These are phyloP conservation scores for Filosporella fistucella DNA, from an alignment of 495 filamentous ascomycete species.

Conservation along the genomic window DNA sequence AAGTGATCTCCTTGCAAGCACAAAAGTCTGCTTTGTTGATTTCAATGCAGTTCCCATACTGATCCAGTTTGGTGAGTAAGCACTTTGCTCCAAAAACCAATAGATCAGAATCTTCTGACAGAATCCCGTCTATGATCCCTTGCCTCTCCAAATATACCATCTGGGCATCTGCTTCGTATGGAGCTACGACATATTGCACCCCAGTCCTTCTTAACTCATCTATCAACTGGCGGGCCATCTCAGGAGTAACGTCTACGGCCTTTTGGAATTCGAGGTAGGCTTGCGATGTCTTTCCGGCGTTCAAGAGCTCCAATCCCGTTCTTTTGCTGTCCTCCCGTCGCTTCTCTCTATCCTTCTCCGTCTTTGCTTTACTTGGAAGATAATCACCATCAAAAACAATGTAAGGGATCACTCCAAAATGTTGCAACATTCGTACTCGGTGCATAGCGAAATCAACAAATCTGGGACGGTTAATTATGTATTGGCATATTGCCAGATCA, in stretches of 20 bases:
- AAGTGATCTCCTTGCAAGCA: conserved; percentile 77
- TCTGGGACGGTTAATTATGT: too few species aligned
- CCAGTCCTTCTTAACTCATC: conserved; percentile 78
- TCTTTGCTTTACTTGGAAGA: conserved; percentile 91
- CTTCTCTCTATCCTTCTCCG: conserved; percentile 66
- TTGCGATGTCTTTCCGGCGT: conserved; percentile 71
- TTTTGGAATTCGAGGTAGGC: conserved; percentile 90
- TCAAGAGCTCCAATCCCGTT: conserved; percentile 71
- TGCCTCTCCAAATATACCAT: conserved; percentile 87
- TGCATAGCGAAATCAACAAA: conserved; percentile 90
- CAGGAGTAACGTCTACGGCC: conserved; percentile 90
- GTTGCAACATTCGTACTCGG: conserved; percentile 85
- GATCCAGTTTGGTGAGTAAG: conserved; percentile 89
- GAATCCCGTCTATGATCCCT: conserved; percentile 76
- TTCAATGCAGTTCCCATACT: conserved; percentile 89
- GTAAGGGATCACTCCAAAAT: conserved; percentile 90
- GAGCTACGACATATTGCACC: conserved; percentile 88
- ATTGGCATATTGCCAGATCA: too few species aligned
- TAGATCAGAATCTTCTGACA: conserved; percentile 96
- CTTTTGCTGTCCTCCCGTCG: conserved; percentile 70
- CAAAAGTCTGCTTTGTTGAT: conserved; percentile 85
- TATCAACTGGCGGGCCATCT: conserved; percentile 90
- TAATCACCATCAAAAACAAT: conserved; percentile 95
- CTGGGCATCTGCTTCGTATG: conserved; percentile 97
- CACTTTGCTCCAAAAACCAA: conserved; percentile 91